Percentiles rank a stretch among this genome's conserved stretches.
These are phyloP conservation scores for Bryum argenteum DNA, from an alignment of 225 moss, liverwort and hornwort species.

Conservation along the genomic window DNA sequence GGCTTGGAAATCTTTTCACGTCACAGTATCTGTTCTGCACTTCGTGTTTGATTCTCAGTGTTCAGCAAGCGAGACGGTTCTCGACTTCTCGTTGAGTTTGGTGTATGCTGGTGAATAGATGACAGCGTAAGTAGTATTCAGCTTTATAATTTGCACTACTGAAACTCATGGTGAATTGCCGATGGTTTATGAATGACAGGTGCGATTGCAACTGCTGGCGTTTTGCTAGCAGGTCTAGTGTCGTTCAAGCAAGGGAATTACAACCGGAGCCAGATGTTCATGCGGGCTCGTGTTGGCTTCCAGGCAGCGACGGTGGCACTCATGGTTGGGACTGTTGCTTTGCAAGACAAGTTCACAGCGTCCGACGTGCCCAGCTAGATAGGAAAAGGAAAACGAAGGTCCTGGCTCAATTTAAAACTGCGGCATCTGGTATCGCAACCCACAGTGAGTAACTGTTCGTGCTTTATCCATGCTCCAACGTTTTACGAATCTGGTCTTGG, in stretches of 20 bases:
- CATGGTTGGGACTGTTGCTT: conserved; percentile 88
- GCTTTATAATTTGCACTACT: neutral
- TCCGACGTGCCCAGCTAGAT: conserved; percentile 34
- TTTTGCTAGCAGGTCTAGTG: conserved; percentile 73
- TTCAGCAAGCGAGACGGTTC: neutral
- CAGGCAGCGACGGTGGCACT: conserved; percentile 88
- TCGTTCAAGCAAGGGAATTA: conserved; percentile 86
- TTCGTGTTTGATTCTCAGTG: conserved; percentile 7
- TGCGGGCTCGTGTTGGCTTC: conserved; percentile 89
- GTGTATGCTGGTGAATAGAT: neutral
- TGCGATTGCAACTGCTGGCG: conserved; percentile 84
- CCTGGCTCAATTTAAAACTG: conserved; percentile 18
- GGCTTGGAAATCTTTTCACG: neutral
- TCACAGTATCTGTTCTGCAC: neutral
- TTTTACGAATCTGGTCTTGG: neutral
- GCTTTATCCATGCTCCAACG: conserved; percentile 1
- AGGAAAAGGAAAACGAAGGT: neutral
- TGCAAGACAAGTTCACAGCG: conserved; percentile 45
- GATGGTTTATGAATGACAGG: conserved; percentile 45
- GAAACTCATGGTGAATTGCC: conserved; percentile 18
- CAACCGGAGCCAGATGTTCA: conserved; percentile 82
- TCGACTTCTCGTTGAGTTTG: conserved; percentile 6
- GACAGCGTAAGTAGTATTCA: neutral
- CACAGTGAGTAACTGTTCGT: conserved; percentile 18
- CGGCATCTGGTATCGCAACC: conserved; percentile 22